Percentiles rank a stretch among this genome's conserved stretches.
phyloP scores from a whole-genome alignment of 331 rosid species.

The Cucumis variabilis region DNA sequence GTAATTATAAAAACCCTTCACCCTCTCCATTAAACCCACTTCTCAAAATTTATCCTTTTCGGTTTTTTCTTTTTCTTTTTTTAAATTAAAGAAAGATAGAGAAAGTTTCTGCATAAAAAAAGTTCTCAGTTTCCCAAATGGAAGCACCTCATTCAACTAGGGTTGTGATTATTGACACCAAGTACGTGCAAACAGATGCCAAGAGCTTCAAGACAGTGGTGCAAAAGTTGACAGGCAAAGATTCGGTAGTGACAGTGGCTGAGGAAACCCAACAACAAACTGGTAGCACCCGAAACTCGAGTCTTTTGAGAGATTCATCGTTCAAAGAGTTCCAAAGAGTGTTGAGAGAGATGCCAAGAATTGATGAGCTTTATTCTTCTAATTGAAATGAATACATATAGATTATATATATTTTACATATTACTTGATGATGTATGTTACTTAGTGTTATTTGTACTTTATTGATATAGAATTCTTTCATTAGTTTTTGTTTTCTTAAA shows the following conservation, averaged over 20 bases:
- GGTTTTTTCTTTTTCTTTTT: not conserved
- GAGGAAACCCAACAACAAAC: not conserved
- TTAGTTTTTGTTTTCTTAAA: not conserved
- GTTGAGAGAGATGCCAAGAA: conserved; percentile 62
- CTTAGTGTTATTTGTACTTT: not conserved
- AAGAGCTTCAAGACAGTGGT: conserved; percentile 78
- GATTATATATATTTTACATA: not conserved
- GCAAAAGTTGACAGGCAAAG: conserved; percentile 80
- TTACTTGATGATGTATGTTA: not conserved
- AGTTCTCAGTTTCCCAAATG: not conserved
- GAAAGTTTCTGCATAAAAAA: not conserved
- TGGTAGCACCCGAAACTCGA: conserved; percentile 18
- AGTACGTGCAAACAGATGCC: conserved; percentile 82
- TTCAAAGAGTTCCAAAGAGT: conserved; percentile 71
- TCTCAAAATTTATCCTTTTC: not conserved
- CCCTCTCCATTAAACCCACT: conserved; percentile 11
- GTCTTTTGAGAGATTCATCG: conserved; percentile 54
- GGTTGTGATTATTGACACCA: conserved; percentile 77
- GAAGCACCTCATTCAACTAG: conserved; percentile 39
- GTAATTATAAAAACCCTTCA: not conserved
- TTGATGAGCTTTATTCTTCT: conserved; percentile 38
- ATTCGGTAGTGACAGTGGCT: conserved; percentile 30
- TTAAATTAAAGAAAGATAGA: too few species aligned
- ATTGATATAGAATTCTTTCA: not conserved
- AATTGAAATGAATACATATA: not conserved